phyloP scores from a whole-genome alignment of 805 yeast genomes.

The Kodamaea sagamina region DNA sequence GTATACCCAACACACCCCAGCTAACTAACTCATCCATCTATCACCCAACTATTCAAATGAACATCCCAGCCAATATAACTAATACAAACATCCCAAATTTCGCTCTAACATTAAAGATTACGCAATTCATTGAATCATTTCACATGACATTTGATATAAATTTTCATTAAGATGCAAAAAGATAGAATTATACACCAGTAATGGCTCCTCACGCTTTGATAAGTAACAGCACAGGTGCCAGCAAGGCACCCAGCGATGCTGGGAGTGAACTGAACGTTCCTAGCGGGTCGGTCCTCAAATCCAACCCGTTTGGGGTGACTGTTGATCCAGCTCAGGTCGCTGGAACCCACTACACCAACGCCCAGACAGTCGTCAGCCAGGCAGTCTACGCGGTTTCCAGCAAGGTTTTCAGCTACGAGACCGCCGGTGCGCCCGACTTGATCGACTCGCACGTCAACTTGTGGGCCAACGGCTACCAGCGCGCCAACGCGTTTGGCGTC shows the following conservation, averaged over 20 bases:
- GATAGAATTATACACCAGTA: not conserved
- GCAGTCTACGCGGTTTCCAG: constrained; percentile 53
- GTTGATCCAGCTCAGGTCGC: constrained; percentile 54
- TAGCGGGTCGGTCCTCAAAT: constrained; percentile 4
- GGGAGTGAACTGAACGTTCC: not conserved
- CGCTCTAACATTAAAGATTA: no score
- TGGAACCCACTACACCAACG: constrained; percentile 54
- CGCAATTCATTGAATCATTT: constrained; percentile 7
- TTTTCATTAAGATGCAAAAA: constrained; percentile 3
- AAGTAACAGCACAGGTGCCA: not conserved
- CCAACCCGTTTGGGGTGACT: constrained; percentile 61
- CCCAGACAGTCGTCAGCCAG: constrained; percentile 55
- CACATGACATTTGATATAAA: constrained; percentile 9
- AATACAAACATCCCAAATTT: no score
- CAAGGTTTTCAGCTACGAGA: constrained; percentile 68
- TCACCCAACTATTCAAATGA: no score
- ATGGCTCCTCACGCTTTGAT: constrained; percentile 6
- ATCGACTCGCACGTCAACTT: constrained; percentile 58
- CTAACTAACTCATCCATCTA: no score
- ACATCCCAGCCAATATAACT: no score
- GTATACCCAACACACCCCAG: no score
- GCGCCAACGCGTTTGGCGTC: constrained; percentile 52
- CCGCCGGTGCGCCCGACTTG: constrained; percentile 60
- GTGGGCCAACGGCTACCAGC: constrained; percentile 58
- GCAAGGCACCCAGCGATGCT: constrained; percentile 3